A percentile compares a stretch with the other conserved stretches of the same genome.
Conservation (phyloP, 2,329 filamentous ascomycete species). For the Fusarium drepaniforme region DNA sequence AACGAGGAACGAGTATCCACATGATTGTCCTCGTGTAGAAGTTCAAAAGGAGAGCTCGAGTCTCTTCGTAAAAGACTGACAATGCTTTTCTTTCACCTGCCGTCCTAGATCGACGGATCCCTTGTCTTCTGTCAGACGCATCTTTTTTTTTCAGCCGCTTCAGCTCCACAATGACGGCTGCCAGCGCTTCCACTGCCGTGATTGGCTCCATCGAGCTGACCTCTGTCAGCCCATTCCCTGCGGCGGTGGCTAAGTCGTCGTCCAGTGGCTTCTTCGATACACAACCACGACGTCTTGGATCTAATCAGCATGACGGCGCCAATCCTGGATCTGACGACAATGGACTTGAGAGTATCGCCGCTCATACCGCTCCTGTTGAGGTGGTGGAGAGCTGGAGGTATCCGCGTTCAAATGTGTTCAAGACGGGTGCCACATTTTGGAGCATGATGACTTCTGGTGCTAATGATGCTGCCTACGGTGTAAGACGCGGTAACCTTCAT, state of each 20-base stretch:
- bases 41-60: not conserved
- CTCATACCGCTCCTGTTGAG: constrained; percentile 1
- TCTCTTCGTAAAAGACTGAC: not conserved
- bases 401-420: constrained; percentile 55
- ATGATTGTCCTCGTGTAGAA: not conserved
- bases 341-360: constrained; percentile 17
- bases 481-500: constrained; percentile 48
- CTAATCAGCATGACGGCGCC: not conserved
- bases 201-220: constrained; percentile 35
- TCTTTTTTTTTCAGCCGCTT: not conserved
- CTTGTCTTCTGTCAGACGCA: constrained; percentile 20
- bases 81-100: not conserved
- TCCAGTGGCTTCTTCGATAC: not conserved
- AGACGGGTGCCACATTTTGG: constrained; percentile 67
- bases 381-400: constrained; percentile 36
- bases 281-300: not conserved
- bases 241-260: not conserved
- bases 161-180: constrained; percentile 12
- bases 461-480: constrained; percentile 70
- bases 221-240: constrained; percentile 19
- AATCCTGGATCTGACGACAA: constrained; percentile 1
- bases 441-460: constrained; percentile 69
- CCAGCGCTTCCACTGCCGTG: constrained; percentile 31
- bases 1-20: not conserved
- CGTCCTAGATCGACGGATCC: not conserved